phyloP scores from a whole-genome alignment of 495 filamentous ascomycete species.

The Talaromyces thailandensis region DNA sequence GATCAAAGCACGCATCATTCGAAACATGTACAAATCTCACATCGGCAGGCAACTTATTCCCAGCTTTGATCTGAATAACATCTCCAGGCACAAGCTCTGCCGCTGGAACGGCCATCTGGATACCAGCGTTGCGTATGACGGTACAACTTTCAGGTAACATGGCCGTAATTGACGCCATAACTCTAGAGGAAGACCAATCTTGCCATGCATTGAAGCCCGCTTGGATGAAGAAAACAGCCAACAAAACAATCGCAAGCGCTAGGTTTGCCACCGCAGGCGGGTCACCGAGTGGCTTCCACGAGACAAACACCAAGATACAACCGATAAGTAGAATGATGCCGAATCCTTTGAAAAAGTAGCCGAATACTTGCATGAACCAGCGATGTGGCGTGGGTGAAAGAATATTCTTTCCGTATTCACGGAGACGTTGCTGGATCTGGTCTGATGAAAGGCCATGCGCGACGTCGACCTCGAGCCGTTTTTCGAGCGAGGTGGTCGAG shows the following conservation, averaged over 20 bases:
- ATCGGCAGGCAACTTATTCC: slow-evolving; percentile 66
- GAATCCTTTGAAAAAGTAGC: slow-evolving; percentile 67
- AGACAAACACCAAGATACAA: slow-evolving; percentile 59
- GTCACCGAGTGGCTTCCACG: slow-evolving; percentile 66
- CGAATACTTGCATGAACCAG: slow-evolving; percentile 45
- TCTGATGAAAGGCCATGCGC: slow-evolving; percentile 41
- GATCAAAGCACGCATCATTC: slow-evolving; percentile 61
- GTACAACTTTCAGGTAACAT: slow-evolving; percentile 60
- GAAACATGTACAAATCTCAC: slow-evolving; percentile 57
- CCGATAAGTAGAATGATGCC: slow-evolving; percentile 61
- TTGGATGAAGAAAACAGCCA: slow-evolving; percentile 60
- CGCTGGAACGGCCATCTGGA: slow-evolving; percentile 35
- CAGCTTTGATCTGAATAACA: slow-evolving; percentile 53
- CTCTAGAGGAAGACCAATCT: slow-evolving; percentile 54
- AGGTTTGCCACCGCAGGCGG: slow-evolving; percentile 59
- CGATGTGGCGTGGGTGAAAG: slow-evolving; percentile 50
- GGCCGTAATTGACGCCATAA: slow-evolving; percentile 56
- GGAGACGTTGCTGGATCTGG: slow-evolving; percentile 34
- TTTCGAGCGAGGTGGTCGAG: slow-evolving; percentile 41
- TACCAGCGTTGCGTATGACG: slow-evolving; percentile 48
- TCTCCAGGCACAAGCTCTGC: slow-evolving; percentile 62
- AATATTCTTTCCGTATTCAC: slow-evolving; percentile 52
- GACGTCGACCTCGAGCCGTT: slow-evolving; percentile 40
- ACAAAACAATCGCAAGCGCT: slow-evolving; percentile 57
- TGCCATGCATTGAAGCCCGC: slow-evolving; percentile 62